A percentile compares a stretch with the other conserved stretches of the same genome.
Evolutionary conservation across 2,329 filamentous ascomycete genomes (phyloP).

Genomic region (Trichoderma afroharzianum): DNA sequence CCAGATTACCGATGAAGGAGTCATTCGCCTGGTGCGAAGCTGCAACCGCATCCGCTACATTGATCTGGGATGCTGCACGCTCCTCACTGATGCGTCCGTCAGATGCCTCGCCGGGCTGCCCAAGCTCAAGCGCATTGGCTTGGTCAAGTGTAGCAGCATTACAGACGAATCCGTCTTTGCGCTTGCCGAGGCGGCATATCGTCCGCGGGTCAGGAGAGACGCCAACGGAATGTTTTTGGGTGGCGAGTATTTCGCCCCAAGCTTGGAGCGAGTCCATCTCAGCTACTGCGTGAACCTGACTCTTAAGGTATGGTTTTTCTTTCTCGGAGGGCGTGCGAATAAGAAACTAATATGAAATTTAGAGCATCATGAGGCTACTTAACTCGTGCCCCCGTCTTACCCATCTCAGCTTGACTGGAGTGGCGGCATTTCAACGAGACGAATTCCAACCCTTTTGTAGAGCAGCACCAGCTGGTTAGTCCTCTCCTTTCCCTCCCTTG

Average conservation of each 20-base stretch:
- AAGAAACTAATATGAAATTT: neutral
- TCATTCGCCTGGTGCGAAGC: constrained; percentile 74
- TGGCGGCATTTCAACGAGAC: constrained; percentile 81
- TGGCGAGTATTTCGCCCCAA: constrained; percentile 56
- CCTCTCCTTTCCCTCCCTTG: neutral
- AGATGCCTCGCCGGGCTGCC: constrained; percentile 79
- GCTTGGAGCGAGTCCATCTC: constrained; percentile 88
- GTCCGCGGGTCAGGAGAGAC: constrained; percentile 48
- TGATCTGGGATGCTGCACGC: constrained; percentile 89
- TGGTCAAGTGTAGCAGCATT: constrained; percentile 90
- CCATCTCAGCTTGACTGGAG: constrained; percentile 89
- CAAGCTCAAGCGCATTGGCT: constrained; percentile 88
- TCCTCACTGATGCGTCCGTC: constrained; percentile 84
- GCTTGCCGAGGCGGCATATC: constrained; percentile 67
- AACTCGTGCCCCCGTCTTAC: constrained; percentile 91
- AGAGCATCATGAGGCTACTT: constrained; percentile 87
- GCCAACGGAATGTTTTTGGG: constrained; percentile 44
- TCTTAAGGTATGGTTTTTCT: constrained; percentile 58
- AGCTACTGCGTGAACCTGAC: constrained; percentile 90
- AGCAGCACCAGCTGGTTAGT: constrained; percentile 69
- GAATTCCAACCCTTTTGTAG: constrained; percentile 85
- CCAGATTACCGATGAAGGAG: constrained; percentile 84
- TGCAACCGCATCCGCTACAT: constrained; percentile 98
- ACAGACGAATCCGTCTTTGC: constrained; percentile 87
- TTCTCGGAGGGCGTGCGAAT: neutral